Percentiles rank a stretch among this genome's conserved stretches.
phyloP scores from a whole-genome alignment of 352 stramenopile species.

The Phytopythium boreale region DNA sequence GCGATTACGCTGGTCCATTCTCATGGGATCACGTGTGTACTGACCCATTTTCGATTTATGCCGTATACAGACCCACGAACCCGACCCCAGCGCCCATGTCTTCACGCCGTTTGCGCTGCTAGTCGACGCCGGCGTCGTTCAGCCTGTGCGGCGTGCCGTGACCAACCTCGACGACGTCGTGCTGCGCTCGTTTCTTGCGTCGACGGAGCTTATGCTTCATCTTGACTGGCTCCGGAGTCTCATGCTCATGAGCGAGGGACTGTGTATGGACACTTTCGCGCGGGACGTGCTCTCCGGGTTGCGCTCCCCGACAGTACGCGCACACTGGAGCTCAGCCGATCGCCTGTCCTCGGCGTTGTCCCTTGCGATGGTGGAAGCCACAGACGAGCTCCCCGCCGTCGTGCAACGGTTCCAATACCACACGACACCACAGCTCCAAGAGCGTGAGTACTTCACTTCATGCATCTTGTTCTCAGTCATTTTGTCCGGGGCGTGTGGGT shows the following conservation, averaged over 20 bases:
- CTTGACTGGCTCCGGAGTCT: conserved; percentile 59
- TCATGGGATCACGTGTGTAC: background rate
- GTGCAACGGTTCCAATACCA: conserved; percentile 48
- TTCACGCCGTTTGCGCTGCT: conserved; percentile 47
- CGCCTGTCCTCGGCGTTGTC: conserved; percentile 47
- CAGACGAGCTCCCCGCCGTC: conserved; percentile 15
- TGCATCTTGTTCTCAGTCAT: background rate
- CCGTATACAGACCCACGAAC: background rate
- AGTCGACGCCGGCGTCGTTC: conserved; percentile 32
- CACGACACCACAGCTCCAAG: conserved; percentile 26
- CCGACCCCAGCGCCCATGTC: conserved; percentile 1
- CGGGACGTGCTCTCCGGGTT: conserved; percentile 51
- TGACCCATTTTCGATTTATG: background rate
- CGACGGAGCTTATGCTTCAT: conserved; percentile 43
- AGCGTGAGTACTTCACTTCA: conserved; percentile 24
- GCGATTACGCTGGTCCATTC: too few relatives aligned
- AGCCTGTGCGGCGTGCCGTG: conserved; percentile 34
- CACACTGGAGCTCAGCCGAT: conserved; percentile 41
- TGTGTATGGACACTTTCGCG: conserved; percentile 71
- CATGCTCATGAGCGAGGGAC: conserved; percentile 68
- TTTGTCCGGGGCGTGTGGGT: background rate
- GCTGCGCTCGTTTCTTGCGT: conserved; percentile 35
- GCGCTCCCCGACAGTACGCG: conserved; percentile 28
- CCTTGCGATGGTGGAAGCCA: conserved; percentile 58
- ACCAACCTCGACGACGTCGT: conserved; percentile 45